Evolutionary conservation across 1,284 basidiomycete species (phyloP).

Genomic region (Meripilus lineatus): DNA sequence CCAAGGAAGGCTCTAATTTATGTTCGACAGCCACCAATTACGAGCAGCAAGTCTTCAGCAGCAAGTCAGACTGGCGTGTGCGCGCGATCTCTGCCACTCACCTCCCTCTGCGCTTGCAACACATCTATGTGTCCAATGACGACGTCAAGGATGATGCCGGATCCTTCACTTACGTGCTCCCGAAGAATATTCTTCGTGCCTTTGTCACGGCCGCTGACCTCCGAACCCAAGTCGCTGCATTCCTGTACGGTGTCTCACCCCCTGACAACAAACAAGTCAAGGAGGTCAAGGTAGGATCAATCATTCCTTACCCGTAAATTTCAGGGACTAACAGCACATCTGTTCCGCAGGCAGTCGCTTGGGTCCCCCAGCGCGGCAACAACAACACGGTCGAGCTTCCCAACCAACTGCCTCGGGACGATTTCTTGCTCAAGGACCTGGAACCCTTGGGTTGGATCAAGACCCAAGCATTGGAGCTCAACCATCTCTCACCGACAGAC

Average conservation of each 20-base stretch:
- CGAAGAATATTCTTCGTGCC: slow-evolving; percentile 95
- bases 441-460: slow-evolving; percentile 99
- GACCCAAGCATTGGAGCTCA: slow-evolving; percentile 90
- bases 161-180: slow-evolving; percentile 92
- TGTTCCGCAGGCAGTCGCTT: slow-evolving; percentile 67
- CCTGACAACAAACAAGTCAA: slow-evolving; percentile 98
- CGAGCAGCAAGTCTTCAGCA: slow-evolving; percentile 95
- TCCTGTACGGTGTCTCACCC: slow-evolving; percentile 90
- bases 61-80: slow-evolving; percentile 99
- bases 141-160: slow-evolving; percentile 97
- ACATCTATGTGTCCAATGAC: slow-evolving; percentile 98
- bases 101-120: slow-evolving; percentile 91
- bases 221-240: slow-evolving; percentile 94
- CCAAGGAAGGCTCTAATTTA: slow-evolving; percentile 12
- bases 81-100: slow-evolving; percentile 96
- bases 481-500: slow-evolving; percentile 89
- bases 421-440: slow-evolving; percentile 90
- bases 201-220: slow-evolving; percentile 95
- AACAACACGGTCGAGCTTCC: slow-evolving; percentile 93
- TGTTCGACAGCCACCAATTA: slow-evolving; percentile 79
- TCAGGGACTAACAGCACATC: slow-evolving; percentile 6
- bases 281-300: slow-evolving; percentile 76
- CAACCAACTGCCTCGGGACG: slow-evolving; percentile 82
- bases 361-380: slow-evolving; percentile 95
- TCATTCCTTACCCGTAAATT: not conserved